Evolutionary conservation across 192 early-diverging fungal species (phyloP).

Genomic region (Coemansia sp.): DNA sequence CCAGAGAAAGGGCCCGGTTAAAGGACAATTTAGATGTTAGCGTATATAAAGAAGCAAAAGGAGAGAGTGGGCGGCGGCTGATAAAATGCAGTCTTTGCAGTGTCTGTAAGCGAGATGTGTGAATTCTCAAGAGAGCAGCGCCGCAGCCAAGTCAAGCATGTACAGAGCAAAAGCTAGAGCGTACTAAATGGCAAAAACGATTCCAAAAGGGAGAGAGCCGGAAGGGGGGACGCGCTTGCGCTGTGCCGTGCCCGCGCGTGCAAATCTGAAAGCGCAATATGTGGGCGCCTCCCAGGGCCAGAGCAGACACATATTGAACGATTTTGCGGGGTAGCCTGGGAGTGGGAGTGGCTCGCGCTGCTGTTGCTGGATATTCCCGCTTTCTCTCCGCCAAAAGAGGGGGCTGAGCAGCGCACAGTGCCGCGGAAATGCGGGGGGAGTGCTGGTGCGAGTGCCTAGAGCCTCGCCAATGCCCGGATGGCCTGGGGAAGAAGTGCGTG

Average conservation of each 20-base stretch:
- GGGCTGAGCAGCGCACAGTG: too few species aligned
- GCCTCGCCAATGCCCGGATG: not conserved
- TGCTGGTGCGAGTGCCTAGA: conserved; percentile 3
- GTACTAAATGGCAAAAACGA: not conserved
- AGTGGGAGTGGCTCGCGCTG: not conserved
- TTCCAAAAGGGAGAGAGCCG: not conserved
- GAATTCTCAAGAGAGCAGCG: not conserved
- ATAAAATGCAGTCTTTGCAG: not conserved
- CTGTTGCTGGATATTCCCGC: not conserved
- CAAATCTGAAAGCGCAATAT: too few species aligned
- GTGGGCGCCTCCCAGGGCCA: not conserved
- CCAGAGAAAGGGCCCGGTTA: not conserved
- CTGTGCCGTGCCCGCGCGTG: too few species aligned
- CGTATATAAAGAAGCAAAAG: not conserved
- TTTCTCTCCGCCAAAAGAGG: not conserved
- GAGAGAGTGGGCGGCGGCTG: not conserved
- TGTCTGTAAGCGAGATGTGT: not conserved
- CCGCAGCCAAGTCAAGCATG: not conserved
- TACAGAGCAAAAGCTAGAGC: not conserved
- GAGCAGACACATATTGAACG: not conserved
- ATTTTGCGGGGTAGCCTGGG: conserved; percentile 2
- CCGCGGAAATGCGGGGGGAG: conserved; percentile 1
- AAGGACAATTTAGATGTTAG: not conserved
- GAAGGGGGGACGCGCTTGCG: not conserved
- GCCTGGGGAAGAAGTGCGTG: conserved; percentile 12